A percentile compares a stretch with the other conserved stretches of the same genome.
Conservation (phyloP, 495 filamentous ascomycete species). For the Barbatosphaeria neglecta region DNA sequence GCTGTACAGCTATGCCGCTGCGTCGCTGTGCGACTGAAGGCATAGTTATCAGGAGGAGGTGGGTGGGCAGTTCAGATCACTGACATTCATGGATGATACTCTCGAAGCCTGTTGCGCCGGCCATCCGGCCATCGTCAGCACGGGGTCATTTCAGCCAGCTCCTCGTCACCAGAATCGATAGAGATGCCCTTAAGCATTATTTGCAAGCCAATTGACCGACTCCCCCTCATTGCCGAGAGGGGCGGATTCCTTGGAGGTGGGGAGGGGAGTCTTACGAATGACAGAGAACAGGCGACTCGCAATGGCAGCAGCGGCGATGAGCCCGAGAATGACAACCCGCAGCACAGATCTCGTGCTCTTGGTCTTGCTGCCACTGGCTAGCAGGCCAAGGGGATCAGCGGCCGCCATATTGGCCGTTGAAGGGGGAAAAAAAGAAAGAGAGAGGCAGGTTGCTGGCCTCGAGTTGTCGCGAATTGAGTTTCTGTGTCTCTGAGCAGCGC, state of each 20-base stretch:
- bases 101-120: conserved; percentile 66
- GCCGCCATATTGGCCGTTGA: conserved; percentile 25
- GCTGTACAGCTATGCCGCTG: too few species aligned
- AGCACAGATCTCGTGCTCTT: conserved; percentile 73
- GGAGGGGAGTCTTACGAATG: conserved; percentile 91
- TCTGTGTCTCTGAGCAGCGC: too few species aligned
- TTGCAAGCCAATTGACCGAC: too few species aligned
- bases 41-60: neutral
- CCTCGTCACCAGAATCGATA: too few species aligned
- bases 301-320: conserved; percentile 86
- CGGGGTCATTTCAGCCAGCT: neutral
- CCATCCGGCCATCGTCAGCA: conserved; percentile 23
- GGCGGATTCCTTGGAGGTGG: too few species aligned
- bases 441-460: too few species aligned
- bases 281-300: conserved; percentile 95
- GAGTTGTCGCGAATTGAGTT: conserved; percentile 9
- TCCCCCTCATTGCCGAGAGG: too few species aligned
- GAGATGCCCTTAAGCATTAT: too few species aligned
- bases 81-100: conserved; percentile 99
- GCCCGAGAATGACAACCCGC: conserved; percentile 80
- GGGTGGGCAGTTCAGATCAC: conserved; percentile 28
- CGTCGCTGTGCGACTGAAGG: conserved; percentile 4
- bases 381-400: conserved; percentile 20
- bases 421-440: too few species aligned
- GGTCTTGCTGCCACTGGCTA: conserved; percentile 33